Base-by-base conservation (phyloP, 768 basidiomycete species). In the Kwoniella dendrophila region DNA sequence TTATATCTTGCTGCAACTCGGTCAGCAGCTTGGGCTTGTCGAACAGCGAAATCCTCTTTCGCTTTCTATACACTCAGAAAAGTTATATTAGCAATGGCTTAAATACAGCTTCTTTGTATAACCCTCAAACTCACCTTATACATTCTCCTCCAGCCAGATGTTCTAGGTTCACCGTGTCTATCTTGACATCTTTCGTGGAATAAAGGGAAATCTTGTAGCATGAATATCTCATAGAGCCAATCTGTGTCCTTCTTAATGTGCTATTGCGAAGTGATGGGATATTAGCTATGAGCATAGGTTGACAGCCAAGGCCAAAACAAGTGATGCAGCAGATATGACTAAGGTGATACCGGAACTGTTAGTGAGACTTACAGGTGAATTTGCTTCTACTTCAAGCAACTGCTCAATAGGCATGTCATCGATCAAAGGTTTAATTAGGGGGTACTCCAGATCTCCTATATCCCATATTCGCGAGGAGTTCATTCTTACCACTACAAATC, bases 221-320 rank as follows among this genome's bases (percentile, higher is more conserved):
- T 34, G 47, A 63, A 69, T 3, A 51, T 51, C 50, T 75, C 73
- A 66, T 68, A 75, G 44, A 75, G 34, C 73, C 73, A 75, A 29
- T 75, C 73, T 12, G 71, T 71, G 27, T 75, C 70, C n/a, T 72
- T 68, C 49, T 67, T 64, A 48, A 75, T 64, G 34, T 66, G 60
- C 71, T 75, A 54, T 3, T 53, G 33, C 16, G 50, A 38, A 32
- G 30, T 32, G 27, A 51, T 55, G 22, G 11, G 18, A 7, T 24
- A 20, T 24, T 18, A 26, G 45, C 7, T n/a, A 14, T 49, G 6
- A 26, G 48, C 32, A 3, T 22, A 20, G 16, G 30, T 4, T 22
- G 2, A 26, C 32, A 18, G 36, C 36, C 33, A 40, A 30, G n/a
- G n/a, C 18, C 53, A 2, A 6, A 14, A 29, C 53, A 22, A n/a